These are phyloP conservation scores for Lodderomyces margitis DNA, from an alignment of 1,139 yeast species.

Conservation along the genomic window DNA sequence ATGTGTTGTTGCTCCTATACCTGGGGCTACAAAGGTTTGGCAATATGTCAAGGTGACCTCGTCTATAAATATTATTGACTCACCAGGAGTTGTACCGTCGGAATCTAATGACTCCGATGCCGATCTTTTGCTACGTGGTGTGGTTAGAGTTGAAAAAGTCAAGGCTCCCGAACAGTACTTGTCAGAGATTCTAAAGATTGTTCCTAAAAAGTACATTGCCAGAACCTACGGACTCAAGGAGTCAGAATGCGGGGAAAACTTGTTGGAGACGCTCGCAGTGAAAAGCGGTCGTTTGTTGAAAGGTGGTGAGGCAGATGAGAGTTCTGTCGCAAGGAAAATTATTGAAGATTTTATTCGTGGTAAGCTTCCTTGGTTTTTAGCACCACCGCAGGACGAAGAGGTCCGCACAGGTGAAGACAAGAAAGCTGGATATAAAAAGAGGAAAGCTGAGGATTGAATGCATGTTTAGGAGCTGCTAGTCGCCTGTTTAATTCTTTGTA, in stretches of 20 bases:
- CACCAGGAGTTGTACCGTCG: constrained; percentile 99
- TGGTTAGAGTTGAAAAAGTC: constrained; percentile 96
- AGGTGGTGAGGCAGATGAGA: constrained; percentile 98
- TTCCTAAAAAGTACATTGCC: constrained; percentile 88
- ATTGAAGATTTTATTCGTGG: constrained; percentile 96
- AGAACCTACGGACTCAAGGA: constrained; percentile 86
- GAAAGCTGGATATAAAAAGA: constrained; percentile 52
- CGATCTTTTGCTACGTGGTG: constrained; percentile 95
- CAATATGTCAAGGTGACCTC: constrained; percentile 97
- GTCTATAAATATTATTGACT: constrained; percentile 89
- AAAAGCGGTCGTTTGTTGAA: constrained; percentile 89
- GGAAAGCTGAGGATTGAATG: constrained; percentile 39
- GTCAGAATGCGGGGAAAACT: constrained; percentile 39
- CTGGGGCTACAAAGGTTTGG: constrained; percentile 99
- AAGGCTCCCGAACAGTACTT: constrained; percentile 94
- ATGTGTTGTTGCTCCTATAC: constrained; percentile 96
- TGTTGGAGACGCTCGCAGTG: constrained; percentile 65
- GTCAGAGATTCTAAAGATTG: constrained; percentile 79
- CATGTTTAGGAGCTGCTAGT: background rate
- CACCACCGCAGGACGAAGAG: constrained; percentile 75
- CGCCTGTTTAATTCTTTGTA: background rate
- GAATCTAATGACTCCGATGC: constrained; percentile 84
- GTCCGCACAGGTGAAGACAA: constrained; percentile 52
- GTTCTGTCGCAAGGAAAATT: constrained; percentile 86
- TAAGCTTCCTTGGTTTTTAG: constrained; percentile 95